Conservation (phyloP, 192 early-diverging fungal genomes). For the Podila epigama region DNA sequence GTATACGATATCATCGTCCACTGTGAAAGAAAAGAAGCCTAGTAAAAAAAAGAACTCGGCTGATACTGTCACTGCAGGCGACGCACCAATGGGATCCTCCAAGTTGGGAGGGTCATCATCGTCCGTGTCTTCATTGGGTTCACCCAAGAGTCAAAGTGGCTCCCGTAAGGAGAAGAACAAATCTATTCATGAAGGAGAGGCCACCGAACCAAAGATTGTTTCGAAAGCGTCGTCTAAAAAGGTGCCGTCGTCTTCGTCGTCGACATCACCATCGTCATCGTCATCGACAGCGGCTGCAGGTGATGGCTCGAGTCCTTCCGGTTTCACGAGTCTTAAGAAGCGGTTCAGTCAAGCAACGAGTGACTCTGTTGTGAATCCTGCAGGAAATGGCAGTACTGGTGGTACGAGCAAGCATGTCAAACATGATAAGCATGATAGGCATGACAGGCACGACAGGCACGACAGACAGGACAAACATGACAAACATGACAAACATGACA, state of each 20-base stretch:
- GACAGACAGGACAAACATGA: background rate
- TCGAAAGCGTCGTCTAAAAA: background rate
- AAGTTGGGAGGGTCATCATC: background rate
- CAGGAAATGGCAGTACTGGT: background rate
- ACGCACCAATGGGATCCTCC: background rate
- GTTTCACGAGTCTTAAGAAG: conserved; percentile 27
- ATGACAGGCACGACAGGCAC: background rate
- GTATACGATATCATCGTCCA: too few relatives aligned
- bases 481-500: background rate
- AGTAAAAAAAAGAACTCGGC: background rate
- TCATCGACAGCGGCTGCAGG: too few relatives aligned
- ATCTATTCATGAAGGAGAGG: background rate
- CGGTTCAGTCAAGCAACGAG: conserved; percentile 15
- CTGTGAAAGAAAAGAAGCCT: background rate
- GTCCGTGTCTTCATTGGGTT: background rate
- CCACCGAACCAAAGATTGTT: background rate
- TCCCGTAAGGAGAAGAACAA: background rate
- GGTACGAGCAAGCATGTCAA: too few relatives aligned
- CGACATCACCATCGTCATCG: too few relatives aligned
- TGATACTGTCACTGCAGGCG: background rate
- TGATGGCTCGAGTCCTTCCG: too few relatives aligned
- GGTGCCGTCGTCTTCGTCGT: too few relatives aligned
- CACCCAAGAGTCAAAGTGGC: too few relatives aligned
- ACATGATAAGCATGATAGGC: background rate
- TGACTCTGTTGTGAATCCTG: background rate